These are phyloP conservation scores for Ormosia semicastrata DNA, from an alignment of 306 rosid species.

Conservation along the genomic window DNA sequence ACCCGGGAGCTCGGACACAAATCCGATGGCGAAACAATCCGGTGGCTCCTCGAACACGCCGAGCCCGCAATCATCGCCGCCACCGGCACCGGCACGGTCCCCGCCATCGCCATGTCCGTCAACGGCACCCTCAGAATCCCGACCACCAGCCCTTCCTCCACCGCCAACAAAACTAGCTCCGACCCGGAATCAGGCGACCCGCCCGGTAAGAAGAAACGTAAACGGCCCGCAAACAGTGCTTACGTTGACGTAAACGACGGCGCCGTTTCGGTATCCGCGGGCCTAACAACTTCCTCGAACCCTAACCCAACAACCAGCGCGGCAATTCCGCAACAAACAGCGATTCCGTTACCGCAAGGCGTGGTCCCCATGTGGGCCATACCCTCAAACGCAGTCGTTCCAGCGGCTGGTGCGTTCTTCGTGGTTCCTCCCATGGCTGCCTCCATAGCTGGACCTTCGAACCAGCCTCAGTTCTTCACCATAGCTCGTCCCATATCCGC, in stretches of 20 bases:
- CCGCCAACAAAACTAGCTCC: not conserved
- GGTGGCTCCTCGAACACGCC: slow-evolving; percentile 77
- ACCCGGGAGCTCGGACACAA: slow-evolving; percentile 85
- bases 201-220: slow-evolving; percentile 49
- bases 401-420: slow-evolving; percentile 44
- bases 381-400: slow-evolving; percentile 46
- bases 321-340: slow-evolving; percentile 35
- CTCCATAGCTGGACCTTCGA: slow-evolving; percentile 37
- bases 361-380: slow-evolving; percentile 79
- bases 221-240: slow-evolving; percentile 46
- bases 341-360: slow-evolving; percentile 37
- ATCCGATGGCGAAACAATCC: slow-evolving; percentile 88
- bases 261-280: slow-evolving; percentile 53
- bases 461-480: slow-evolving; percentile 56
- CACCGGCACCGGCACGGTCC: slow-evolving; percentile 78
- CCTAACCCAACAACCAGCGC: not conserved
- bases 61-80: slow-evolving; percentile 86
- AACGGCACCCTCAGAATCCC: slow-evolving; percentile 79
- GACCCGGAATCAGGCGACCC: slow-evolving; percentile 48
- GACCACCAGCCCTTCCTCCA: slow-evolving; percentile 36
- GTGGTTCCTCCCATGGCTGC: slow-evolving; percentile 49
- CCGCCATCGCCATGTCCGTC: slow-evolving; percentile 79
- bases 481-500: slow-evolving; percentile 56
- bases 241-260: slow-evolving; percentile 54
- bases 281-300: slow-evolving; percentile 26